These are phyloP conservation scores for Salvia hispanica DNA, from an alignment of 257 asterid genomes.

Conservation along the genomic window DNA sequence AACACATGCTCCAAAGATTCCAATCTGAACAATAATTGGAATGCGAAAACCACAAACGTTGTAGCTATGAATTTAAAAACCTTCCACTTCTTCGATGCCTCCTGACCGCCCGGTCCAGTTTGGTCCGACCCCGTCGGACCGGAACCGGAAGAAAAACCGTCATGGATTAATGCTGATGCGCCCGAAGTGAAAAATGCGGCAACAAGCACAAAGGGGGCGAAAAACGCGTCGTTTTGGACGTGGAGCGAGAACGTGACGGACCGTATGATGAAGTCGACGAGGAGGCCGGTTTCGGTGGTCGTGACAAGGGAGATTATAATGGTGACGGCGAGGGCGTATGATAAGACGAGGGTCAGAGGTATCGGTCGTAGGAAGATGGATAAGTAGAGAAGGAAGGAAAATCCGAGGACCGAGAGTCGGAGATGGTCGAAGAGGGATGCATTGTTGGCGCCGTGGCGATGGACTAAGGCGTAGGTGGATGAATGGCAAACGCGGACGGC, in stretches of 20 bases:
- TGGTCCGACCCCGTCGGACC: not conserved
- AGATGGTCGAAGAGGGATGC: not conserved
- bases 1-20: not conserved
- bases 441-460: not conserved
- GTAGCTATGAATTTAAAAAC: not conserved
- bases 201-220: slow-evolving; percentile 4
- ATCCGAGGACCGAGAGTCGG: not conserved
- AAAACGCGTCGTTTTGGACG: not conserved
- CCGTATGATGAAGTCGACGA: not conserved
- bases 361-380: not conserved
- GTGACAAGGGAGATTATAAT: too few relatives aligned
- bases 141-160: not conserved
- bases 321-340: not conserved
- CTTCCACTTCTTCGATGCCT: not conserved
- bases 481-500: slow-evolving; percentile 10
- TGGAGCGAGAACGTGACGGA: not conserved
- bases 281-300: not conserved
- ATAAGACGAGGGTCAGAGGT: not conserved
- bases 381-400: not conserved
- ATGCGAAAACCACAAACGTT: not conserved
- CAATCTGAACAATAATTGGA: not conserved
- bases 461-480: slow-evolving; percentile 19
- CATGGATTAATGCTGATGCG: not conserved
- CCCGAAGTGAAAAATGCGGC: slow-evolving; percentile 9
- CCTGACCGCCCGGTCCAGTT: not conserved